Base-by-base conservation (phyloP, 768 basidiomycete genomes). In the Xerocomus potaroensis region DNA sequence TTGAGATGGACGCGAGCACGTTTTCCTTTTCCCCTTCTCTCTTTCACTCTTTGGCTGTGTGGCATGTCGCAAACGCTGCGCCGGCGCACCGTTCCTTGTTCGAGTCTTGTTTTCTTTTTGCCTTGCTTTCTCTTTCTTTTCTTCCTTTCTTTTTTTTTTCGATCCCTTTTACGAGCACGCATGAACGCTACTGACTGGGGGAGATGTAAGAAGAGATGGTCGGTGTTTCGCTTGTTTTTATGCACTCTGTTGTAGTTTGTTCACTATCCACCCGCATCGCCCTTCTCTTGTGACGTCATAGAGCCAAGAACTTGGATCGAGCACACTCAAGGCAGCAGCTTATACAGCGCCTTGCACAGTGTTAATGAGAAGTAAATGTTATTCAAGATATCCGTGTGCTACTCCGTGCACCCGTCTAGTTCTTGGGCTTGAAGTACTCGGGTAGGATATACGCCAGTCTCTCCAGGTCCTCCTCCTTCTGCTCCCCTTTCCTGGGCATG, bases 371-470 rank as follows among this genome's bases (percentile, higher is more conserved):
- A n/a, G n/a, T n/a, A n/a, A n/a, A n/a, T n/a, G n/a, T n/a, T n/a
- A n/a, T n/a, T n/a, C n/a, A n/a, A n/a, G n/a, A n/a, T n/a, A n/a
- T n/a, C n/a, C n/a, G n/a, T n/a, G n/a, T n/a, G n/a, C n/a, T n/a
- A n/a, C n/a, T n/a, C 26, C 26, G 26, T 10, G 5, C 26, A 10
- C 6, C 26, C 6, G 5, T 27, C 26, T 27, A 27, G 26, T 61
- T 57, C 1, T 27, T 39, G 3, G 36, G 23, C 14, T 51, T 41
- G 57, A 91, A 92, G 64, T 93, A 91, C 31, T 79, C 74, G 0
- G 91, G 91, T 5, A 94, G 72, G 54, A 96, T 72, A 67, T 72
- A 94, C 23, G 76, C 73, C 36, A 95, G 72, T 67, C 83, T 91
- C 67, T 77, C 65, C 48, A 74, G 69, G 56, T 90, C 84, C 52